These are phyloP conservation scores for Triticum urartu DNA, from an alignment of 176 grass and related monocot genomes.

Conservation along the genomic window DNA sequence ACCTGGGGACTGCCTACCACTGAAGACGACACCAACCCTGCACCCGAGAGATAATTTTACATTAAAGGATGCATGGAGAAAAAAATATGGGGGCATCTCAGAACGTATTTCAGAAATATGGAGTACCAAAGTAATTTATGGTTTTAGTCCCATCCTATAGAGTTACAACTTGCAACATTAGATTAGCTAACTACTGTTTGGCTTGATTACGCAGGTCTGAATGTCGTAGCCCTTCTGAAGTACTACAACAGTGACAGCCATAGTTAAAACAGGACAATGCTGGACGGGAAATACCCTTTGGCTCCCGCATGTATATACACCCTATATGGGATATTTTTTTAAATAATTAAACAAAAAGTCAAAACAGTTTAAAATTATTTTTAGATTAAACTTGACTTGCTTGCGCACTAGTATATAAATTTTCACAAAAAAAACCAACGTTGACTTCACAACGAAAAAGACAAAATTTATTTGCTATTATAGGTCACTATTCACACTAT, in stretches of 20 bases:
- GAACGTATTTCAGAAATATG: not conserved
- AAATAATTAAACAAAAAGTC: too few species aligned
- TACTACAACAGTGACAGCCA: not conserved
- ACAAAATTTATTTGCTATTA: too few species aligned
- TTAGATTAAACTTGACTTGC: too few species aligned
- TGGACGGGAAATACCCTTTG: too few species aligned
- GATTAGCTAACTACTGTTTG: not conserved
- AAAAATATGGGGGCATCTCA: not conserved
- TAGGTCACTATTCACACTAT: too few species aligned
- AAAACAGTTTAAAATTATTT: too few species aligned
- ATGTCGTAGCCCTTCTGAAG: not conserved
- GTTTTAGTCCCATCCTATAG: not conserved
- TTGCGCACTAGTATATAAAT: too few species aligned
- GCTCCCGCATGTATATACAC: too few species aligned
- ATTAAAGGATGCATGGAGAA: not conserved
- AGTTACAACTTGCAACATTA: not conserved
- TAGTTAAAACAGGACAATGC: not conserved
- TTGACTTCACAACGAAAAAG: too few species aligned
- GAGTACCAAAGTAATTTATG: not conserved
- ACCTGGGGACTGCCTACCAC: conserved; percentile 97
- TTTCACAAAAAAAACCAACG: too few species aligned
- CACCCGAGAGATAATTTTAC: not conserved
- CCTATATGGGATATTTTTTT: too few species aligned
- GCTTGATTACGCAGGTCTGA: not conserved
- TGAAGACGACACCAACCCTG: conserved; percentile 96